phyloP scores from a whole-genome alignment of 2,329 filamentous ascomycete species.

The Xylariaceae sp. region DNA sequence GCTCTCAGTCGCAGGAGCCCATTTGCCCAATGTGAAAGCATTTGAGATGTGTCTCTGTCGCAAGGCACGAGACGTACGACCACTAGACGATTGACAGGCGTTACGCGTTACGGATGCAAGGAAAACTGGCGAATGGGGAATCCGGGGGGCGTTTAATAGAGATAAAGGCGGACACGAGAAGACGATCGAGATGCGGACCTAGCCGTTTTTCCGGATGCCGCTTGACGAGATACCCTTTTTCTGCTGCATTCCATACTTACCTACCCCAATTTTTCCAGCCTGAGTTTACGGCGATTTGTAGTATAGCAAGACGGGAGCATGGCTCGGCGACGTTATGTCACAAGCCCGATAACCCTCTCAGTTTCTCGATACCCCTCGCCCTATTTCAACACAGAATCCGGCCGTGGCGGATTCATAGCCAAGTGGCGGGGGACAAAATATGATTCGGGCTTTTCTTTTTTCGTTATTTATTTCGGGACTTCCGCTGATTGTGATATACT shows the following conservation, averaged over 20 bases:
- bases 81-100: constrained; percentile 10
- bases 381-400: constrained; percentile 17
- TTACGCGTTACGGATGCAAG: constrained; percentile 13
- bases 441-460: constrained; percentile 4
- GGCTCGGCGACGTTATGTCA: constrained; percentile 15
- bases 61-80: not conserved
- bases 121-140: constrained; percentile 10
- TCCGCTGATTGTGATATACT: constrained; percentile 7
- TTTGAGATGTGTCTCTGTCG: not conserved
- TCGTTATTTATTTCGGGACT: constrained; percentile 14
- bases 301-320: constrained; percentile 24
- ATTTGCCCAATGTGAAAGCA: not conserved
- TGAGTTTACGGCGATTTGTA: constrained; percentile 13
- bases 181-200: constrained; percentile 12
- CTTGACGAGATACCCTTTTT: constrained; percentile 25
- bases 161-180: constrained; percentile 7
- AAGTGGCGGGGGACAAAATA: constrained; percentile 32
- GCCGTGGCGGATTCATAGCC: constrained; percentile 22
- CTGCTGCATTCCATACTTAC: constrained; percentile 14
- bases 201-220: constrained; percentile 10
- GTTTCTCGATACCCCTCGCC: constrained; percentile 23
- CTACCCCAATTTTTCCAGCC: constrained; percentile 9
- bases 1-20: not conserved
- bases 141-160: constrained; percentile 6
- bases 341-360: not conserved